These are phyloP conservation scores for Gossypioides kirkii DNA, from an alignment of 345 rosid species.

Conservation along the genomic window DNA sequence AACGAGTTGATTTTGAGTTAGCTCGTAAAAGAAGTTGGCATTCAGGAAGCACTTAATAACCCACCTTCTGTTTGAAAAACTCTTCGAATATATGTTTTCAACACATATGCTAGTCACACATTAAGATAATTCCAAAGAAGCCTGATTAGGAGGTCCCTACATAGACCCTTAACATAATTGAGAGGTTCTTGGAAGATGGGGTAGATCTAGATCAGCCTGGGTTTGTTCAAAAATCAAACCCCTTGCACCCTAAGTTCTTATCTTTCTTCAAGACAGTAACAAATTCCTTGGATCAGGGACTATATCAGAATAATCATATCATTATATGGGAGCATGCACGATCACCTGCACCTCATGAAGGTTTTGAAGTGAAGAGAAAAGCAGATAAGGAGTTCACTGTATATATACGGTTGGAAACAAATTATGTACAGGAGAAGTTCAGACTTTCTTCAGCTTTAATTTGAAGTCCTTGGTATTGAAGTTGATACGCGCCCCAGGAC, in stretches of 20 bases:
- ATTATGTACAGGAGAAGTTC: slow-evolving; percentile 81
- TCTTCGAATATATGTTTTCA: slow-evolving; percentile 86
- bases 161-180: slow-evolving; percentile 88
- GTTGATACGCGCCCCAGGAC: slow-evolving; percentile 94
- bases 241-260: slow-evolving; percentile 64
- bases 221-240: slow-evolving; percentile 62
- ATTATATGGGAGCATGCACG: slow-evolving; percentile 89
- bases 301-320: slow-evolving; percentile 75
- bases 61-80: slow-evolving; percentile 91
- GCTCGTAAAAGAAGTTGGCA: slow-evolving; percentile 79
- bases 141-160: slow-evolving; percentile 85
- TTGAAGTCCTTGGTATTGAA: slow-evolving; percentile 91
- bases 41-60: slow-evolving; percentile 88
- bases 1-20: slow-evolving; percentile 85
- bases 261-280: slow-evolving; percentile 85
- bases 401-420: slow-evolving; percentile 77
- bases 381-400: slow-evolving; percentile 85
- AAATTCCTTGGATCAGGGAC: slow-evolving; percentile 80
- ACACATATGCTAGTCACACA: slow-evolving; percentile 89
- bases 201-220: slow-evolving; percentile 91
- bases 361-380: slow-evolving; percentile 95
- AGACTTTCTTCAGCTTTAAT: slow-evolving; percentile 80
- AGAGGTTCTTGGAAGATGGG: slow-evolving; percentile 91
- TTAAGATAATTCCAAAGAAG: slow-evolving; percentile 67
- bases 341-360: slow-evolving; percentile 87